Base-by-base conservation (phyloP, 2,329 filamentous ascomycete genomes). In the Furcasterigmium furcatum region DNA sequence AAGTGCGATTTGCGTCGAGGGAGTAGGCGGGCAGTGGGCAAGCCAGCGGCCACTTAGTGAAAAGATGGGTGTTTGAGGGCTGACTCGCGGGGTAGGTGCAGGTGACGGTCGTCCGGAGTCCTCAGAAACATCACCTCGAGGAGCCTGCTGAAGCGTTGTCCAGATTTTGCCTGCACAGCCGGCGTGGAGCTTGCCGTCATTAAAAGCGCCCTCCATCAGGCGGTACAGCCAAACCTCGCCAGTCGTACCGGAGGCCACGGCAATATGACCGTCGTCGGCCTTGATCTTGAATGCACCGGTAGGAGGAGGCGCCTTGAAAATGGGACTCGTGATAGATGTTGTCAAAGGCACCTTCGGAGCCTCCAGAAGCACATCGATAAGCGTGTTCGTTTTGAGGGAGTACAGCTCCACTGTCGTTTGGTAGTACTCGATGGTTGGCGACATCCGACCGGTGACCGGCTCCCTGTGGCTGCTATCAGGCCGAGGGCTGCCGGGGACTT, bases 331-430 rank as follows among this genome's bases (percentile, higher is more conserved):
- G 24, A 82, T 67, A 30, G 84, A 70, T 48, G 79, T 70, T 57
- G 77, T 73, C 56, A 88, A 65, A 39, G 80, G 69, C 44, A 82
- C 71, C 60, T 81, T 74, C 41, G 87, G 79, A 36, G 85, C 83
- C 55, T 84, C 79, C 49, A 95, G 84, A 9, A 97, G 71, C 1
- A 88, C 86, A 21, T 84, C 79, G 45, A 96, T 67, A 45, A 81
- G 79, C 50, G 80, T 76, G 55, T 84, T 84, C n/a, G 84, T 88
- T 55, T 80, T 82, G 48, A 97, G 70, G 1, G 91, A 96, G 64
- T 92, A 95, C 0, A 97, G 73, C 55, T 96, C 90, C 6, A 96
- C 89, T 1, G 86, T 85, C 0, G 91, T 96, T 64, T 95, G 91
- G 58, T 92, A 95, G 39, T 77, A 76, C 41, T 80, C 77, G 47